Evolutionary conservation across 768 basidiomycete genomes (phyloP), one percentile per base, ranked within the genome.

Genomic region (Rhodotorula paludigena): DNA sequence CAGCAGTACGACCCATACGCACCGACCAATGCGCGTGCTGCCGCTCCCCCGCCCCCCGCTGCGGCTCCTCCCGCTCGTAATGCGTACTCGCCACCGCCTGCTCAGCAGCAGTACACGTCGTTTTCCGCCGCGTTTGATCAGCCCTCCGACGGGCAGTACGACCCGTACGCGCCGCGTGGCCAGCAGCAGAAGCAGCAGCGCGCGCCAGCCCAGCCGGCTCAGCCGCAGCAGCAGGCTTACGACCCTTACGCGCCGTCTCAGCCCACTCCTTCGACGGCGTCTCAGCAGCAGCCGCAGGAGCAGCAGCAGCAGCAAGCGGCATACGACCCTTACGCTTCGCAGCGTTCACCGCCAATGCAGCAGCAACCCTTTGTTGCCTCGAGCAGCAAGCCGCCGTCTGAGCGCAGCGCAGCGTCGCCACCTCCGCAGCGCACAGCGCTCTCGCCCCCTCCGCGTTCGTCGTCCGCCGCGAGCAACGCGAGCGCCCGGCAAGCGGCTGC

Each of bases 101-200:
- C 47, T 14, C 62, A 58, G 36, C 61, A 62, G 48, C 66, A 68
- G 52, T 68, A 60, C 62, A 35, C 45, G 15, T 68, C 67, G 4
- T 64, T 68, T 39, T 39, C 62, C 15, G 47, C 65, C 14, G 61
- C 53, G 0, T 68, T 45, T 38, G 57, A 61, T 1, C 67, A 59
- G 45, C 18, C 57, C 3, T n/a, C 30, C 20, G 48, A 54, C 25
- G 32, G n/a, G 35, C 11, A 8, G 33, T 36, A 66, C 61, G 69
- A 63, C 25, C 65, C 65, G 23, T 67, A 71, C 59, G 57, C 69
- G 21, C 64, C 64, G 12, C 21, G 28, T 25, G 44, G 51, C 30
- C 51, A 58, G 35, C 61, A 57, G 44, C 57, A 44, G 45, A 41
- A 36, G 57, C 57, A 58, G 35, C 57, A 47, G 36, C 44, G 8